Evolutionary conservation across 2,329 filamentous ascomycete species (phyloP).

Genomic region (Macrophomina pseudophaseolina): DNA sequence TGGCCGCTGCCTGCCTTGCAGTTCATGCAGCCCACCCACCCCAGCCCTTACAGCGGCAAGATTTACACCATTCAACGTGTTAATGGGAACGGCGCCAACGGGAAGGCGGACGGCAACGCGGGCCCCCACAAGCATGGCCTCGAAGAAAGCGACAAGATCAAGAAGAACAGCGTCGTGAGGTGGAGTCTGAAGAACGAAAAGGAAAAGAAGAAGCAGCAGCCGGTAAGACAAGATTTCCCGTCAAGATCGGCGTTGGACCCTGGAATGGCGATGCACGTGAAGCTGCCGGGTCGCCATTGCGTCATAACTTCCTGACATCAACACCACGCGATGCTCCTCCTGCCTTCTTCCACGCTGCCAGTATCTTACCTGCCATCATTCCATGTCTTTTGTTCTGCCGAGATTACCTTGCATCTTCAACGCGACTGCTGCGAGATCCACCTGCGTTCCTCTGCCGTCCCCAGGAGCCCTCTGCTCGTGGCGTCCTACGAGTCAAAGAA

Average conservation of each 20-base stretch:
- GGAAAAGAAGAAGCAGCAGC: conserved; percentile 62
- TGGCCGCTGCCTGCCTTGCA: conserved; percentile 16
- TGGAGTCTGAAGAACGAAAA: conserved; percentile 68
- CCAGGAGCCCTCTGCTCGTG: background rate
- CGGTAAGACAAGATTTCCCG: conserved; percentile 1
- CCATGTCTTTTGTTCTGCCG: background rate
- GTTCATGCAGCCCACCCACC: background rate
- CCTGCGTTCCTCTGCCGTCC: background rate
- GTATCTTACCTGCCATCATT: background rate
- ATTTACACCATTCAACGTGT: conserved; percentile 76
- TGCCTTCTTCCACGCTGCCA: background rate
- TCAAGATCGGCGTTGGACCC: conserved; percentile 15
- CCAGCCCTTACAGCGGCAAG: conserved; percentile 28
- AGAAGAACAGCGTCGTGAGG: conserved; percentile 78
- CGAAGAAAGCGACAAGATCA: conserved; percentile 76
- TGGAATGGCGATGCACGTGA: background rate
- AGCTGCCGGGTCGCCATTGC: conserved; percentile 10
- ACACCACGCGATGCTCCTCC: background rate
- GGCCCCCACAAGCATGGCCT: conserved; percentile 77
- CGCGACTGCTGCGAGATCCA: background rate
- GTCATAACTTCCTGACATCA: conserved; percentile 21
- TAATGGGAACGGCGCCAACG: conserved; percentile 76
- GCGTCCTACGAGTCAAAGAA: background rate
- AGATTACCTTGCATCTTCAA: background rate
- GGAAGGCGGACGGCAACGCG: conserved; percentile 70